Evolutionary conservation across 2,329 filamentous ascomycete species (phyloP), one percentile per base, ranked within the genome.

Genomic region (Xylaria sp.): DNA sequence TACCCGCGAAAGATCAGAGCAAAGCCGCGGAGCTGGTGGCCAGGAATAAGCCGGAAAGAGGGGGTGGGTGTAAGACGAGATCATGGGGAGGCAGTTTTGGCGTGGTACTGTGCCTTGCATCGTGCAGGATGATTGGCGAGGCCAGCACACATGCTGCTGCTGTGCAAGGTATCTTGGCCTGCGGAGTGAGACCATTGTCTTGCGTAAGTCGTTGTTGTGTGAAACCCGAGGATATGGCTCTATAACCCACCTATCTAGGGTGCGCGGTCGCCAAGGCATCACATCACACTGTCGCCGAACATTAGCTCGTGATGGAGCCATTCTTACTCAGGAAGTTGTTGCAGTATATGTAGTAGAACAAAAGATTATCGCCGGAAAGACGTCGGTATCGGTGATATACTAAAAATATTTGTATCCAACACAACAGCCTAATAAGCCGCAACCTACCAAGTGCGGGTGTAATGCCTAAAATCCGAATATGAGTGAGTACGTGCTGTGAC

Each of bases 21-120:
- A 42, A 45, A 47, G 53, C 42, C 27, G 45, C 39, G 15, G 38
- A 49, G 50, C 29, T 42, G 17, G 60, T 33, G 57, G 63, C 39
- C 58, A 58, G 61, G 61, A 33, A 42, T 63, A 63, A 63, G 65
- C 61, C 65, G 60, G 49, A 45, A 56, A 42, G 39, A 45, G 51
- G 53, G 33, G 49, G 17, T n/a, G 27, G 15, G 27, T 20, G 67
- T 69, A 45, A 65, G 68, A 68, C 65, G 50, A 58, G 65, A 68
- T 61, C 58, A 68, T 62, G 60, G n/a, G n/a, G 62, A 59, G 27
- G 65, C n/a, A 38, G 33, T 59, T 56, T n/a, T 63, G 58, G 67
- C 29, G 65, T 69, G 53, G 57, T 58, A 65, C 68, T 63, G 68
- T 69, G 68, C 68, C 68, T 69, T 69, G 68, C 68, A 69, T 68